Evolutionary conservation across 768 basidiomycete genomes (phyloP).

Genomic region (Kondoa malvinella): DNA sequence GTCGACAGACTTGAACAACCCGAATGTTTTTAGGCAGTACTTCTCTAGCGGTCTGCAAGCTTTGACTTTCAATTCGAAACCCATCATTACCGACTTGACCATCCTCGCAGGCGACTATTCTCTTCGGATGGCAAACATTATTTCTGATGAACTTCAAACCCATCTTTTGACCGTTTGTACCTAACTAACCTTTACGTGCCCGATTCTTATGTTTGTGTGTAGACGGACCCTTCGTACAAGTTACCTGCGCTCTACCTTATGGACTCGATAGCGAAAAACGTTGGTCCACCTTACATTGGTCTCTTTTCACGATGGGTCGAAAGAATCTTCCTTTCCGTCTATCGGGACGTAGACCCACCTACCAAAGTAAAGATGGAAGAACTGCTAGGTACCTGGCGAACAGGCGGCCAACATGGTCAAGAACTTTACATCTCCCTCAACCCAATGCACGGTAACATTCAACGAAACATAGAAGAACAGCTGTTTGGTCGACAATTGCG

Average conservation of each 20-base stretch:
- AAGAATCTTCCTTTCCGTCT: slow-evolving; percentile 62
- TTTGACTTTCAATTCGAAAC: slow-evolving; percentile 84
- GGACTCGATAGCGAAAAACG: slow-evolving; percentile 93
- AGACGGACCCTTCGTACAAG: slow-evolving; percentile 51
- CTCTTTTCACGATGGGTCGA: slow-evolving; percentile 68
- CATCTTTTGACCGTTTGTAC: background rate
- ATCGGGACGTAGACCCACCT: slow-evolving; percentile 16
- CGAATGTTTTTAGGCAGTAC: slow-evolving; percentile 59
- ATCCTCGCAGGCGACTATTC: slow-evolving; percentile 76
- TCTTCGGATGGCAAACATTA: slow-evolving; percentile 52
- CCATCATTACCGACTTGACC: slow-evolving; percentile 80
- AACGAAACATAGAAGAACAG: slow-evolving; percentile 56
- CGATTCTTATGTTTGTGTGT: background rate
- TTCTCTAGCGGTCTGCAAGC: slow-evolving; percentile 54
- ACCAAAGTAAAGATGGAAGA: slow-evolving; percentile 76
- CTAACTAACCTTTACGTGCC: background rate
- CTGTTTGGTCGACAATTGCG: slow-evolving; percentile 30
- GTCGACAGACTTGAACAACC: slow-evolving; percentile 35
- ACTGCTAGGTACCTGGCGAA: slow-evolving; percentile 88
- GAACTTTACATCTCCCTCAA: slow-evolving; percentile 63
- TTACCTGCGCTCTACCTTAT: slow-evolving; percentile 85
- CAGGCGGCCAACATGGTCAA: slow-evolving; percentile 57
- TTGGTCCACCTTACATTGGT: slow-evolving; percentile 77
- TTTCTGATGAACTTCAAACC: slow-evolving; percentile 57
- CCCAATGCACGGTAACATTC: slow-evolving; percentile 32